Evolutionary conservation across 306 rosid genomes (phyloP).

Genomic region (Carpinus viminea): DNA sequence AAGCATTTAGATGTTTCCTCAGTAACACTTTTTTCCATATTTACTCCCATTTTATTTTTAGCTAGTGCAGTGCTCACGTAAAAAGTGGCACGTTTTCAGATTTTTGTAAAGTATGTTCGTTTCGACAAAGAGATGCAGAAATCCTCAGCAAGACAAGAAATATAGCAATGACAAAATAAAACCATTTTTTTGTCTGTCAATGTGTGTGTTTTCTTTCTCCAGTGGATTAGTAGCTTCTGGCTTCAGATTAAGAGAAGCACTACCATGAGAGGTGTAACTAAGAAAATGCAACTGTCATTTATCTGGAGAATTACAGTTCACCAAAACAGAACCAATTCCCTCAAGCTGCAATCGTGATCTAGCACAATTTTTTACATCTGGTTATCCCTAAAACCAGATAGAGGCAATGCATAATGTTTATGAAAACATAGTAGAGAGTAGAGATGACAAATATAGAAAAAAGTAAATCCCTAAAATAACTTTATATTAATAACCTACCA

Average conservation of each 20-base stretch:
- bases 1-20: not conserved
- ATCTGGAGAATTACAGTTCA: not conserved
- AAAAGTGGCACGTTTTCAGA: not conserved
- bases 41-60: not conserved
- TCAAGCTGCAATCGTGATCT: constrained; percentile 20
- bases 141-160: too few relatives aligned
- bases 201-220: not conserved
- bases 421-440: not conserved
- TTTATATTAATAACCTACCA: not conserved
- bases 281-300: constrained; percentile 5
- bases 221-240: not conserved
- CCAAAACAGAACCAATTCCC: not conserved
- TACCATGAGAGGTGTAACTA: not conserved
- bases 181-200: too few relatives aligned
- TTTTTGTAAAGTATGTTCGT: not conserved
- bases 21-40: not conserved
- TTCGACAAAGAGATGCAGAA: not conserved
- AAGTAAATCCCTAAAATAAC: constrained; percentile 9
- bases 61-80: not conserved
- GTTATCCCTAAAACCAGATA: not conserved
- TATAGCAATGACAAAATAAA: too few relatives aligned
- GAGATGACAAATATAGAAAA: not conserved
- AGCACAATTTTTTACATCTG: not conserved
- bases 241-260: not conserved
- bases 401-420: not conserved